These are phyloP conservation scores for Eurotiales sp. DNA, from an alignment of 2,329 filamentous ascomycete genomes.

Conservation along the genomic window DNA sequence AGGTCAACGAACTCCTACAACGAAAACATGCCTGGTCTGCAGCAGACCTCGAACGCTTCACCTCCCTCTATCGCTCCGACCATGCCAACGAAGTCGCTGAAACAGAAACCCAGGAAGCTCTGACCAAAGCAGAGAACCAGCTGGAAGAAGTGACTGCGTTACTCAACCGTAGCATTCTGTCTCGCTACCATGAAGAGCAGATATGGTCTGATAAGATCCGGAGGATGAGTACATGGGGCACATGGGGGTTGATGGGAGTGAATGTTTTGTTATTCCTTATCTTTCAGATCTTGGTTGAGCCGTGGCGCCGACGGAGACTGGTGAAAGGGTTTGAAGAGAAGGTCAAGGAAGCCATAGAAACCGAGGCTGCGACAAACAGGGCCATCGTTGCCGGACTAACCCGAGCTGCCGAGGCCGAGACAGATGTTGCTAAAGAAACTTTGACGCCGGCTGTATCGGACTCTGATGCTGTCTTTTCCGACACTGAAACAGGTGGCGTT, in stretches of 20 bases:
- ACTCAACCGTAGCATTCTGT: slow-evolving; percentile 77
- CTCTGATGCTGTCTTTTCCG: neutral
- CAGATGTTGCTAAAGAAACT: neutral
- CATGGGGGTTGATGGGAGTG: slow-evolving; percentile 95
- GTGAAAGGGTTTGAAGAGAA: slow-evolving; percentile 80
- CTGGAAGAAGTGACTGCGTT: slow-evolving; percentile 72
- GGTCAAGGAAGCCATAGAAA: slow-evolving; percentile 65
- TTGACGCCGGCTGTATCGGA: slow-evolving; percentile 4
- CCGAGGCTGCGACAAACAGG: slow-evolving; percentile 47
- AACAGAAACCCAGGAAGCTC: slow-evolving; percentile 62
- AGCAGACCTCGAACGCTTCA: slow-evolving; percentile 88
- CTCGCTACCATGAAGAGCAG: slow-evolving; percentile 96
- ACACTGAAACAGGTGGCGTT: neutral
- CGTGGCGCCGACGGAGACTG: slow-evolving; percentile 78
- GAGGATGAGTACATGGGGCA: slow-evolving; percentile 95
- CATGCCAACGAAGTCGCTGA: slow-evolving; percentile 90
- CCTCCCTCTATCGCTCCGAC: slow-evolving; percentile 82
- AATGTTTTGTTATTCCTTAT: slow-evolving; percentile 87
- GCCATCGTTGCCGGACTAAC: slow-evolving; percentile 6
- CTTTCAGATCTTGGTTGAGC: slow-evolving; percentile 85
- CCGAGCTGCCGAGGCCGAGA: neutral
- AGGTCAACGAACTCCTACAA: slow-evolving; percentile 90
- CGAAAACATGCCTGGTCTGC: slow-evolving; percentile 91
- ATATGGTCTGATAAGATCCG: slow-evolving; percentile 98
- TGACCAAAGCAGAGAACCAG: slow-evolving; percentile 72